Conservation (phyloP, 768 basidiomycete genomes). For the Mycena haematopus region DNA sequence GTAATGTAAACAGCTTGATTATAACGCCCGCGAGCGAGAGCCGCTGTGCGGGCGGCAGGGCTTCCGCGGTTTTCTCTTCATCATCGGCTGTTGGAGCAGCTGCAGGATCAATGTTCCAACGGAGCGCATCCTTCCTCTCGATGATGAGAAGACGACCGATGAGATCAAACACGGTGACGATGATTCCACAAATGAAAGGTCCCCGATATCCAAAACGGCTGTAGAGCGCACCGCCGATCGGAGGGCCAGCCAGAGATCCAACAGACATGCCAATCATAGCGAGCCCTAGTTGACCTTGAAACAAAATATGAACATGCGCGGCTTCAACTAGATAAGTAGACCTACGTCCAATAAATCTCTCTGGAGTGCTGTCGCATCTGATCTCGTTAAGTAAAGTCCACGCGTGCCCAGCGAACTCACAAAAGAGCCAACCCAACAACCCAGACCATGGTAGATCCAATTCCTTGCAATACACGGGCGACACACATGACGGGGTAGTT, state of each 20-base stretch:
- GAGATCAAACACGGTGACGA: constrained; percentile 55
- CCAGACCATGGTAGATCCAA: constrained; percentile 68
- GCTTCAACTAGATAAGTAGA: constrained; percentile 3
- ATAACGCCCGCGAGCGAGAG: constrained; percentile 52
- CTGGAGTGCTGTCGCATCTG: constrained; percentile 64
- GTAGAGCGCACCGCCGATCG: constrained; percentile 63
- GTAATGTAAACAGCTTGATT: constrained; percentile 47
- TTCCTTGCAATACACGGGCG: constrained; percentile 64
- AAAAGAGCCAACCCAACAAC: constrained; percentile 65
- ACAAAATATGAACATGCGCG: not conserved
- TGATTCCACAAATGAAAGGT: constrained; percentile 62
- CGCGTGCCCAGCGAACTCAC: constrained; percentile 38
- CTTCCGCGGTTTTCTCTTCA: constrained; percentile 12
- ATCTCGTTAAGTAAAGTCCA: not conserved
- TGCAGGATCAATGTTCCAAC: constrained; percentile 54
- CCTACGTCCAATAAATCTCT: constrained; percentile 55
- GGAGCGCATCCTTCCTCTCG: constrained; percentile 57
- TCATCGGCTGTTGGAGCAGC: not conserved
- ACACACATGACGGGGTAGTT: constrained; percentile 62
- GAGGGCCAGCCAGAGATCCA: constrained; percentile 62
- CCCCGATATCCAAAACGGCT: constrained; percentile 62
- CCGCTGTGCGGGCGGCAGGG: not conserved
- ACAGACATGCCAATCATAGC: constrained; percentile 54
- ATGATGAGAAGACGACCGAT: constrained; percentile 61
- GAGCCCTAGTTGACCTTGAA: constrained; percentile 61